A percentile compares a stretch with the other conserved stretches of the same genome.
Evolutionary conservation across 2,329 filamentous ascomycete genomes (phyloP).

Genomic region (Atkinsonella hypoxylon): DNA sequence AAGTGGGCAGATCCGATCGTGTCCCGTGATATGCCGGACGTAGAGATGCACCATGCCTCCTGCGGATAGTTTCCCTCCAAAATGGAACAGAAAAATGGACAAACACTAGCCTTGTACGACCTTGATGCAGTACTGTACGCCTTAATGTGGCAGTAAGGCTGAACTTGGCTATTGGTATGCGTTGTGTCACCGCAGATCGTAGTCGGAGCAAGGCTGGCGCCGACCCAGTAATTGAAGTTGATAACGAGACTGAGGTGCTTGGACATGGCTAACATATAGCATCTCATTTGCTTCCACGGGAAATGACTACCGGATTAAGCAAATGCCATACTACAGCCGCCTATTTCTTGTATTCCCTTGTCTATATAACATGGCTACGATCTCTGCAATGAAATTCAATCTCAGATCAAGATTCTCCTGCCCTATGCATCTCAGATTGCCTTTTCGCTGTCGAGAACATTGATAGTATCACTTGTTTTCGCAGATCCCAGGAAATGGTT

Average conservation of each 20-base stretch:
- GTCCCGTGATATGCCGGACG: conserved; percentile 1
- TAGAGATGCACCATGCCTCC: conserved; percentile 2
- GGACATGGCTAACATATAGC: conserved; percentile 16
- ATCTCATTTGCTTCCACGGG: conserved; percentile 17
- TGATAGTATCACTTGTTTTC: no score
- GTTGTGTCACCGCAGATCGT: conserved; percentile 17
- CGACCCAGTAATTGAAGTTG: conserved; percentile 12
- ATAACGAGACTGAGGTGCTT: conserved; percentile 17
- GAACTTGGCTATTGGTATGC: conserved; percentile 19
- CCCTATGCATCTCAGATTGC: no score
- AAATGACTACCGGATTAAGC: conserved; percentile 12
- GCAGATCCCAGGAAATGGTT: no score
- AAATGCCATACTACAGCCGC: no score
- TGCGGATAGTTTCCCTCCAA: neutral
- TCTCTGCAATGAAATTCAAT: no score
- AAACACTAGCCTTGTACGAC: conserved; percentile 17
- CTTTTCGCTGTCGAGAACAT: no score
- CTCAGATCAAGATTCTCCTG: no score
- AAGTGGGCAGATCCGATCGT: neutral
- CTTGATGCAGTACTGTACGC: conserved; percentile 11
- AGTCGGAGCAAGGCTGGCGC: conserved; percentile 7
- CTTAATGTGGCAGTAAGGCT: conserved; percentile 14
- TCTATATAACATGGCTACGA: no score
- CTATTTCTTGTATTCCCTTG: no score
- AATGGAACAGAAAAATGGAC: conserved; percentile 8